Base-by-base conservation (phyloP, 176 grass and related monocot species). In the Eragrostis nindensis region DNA sequence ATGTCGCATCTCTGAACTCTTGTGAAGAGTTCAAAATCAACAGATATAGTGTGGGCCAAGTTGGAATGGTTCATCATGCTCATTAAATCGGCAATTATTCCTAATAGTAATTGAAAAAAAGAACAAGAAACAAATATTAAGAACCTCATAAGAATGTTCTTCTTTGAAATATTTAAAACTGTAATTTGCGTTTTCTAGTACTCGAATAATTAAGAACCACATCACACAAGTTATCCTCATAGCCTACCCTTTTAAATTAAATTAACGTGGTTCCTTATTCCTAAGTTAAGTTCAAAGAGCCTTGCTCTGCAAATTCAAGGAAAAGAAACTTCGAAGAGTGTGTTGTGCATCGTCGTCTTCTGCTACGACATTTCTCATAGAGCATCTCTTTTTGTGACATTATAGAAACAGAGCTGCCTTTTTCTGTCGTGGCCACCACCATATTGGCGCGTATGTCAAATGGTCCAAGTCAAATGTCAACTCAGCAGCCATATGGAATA, bases 381-480 rank as follows among this genome's bases (percentile, higher is more conserved):
- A 53, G 76, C 76, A 79, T 66, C 76, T 78, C 46, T 61, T 66
- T 79, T 79, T 79, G 76, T 50, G 30, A 66, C 60, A 78, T 50
- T 50, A 78, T 64, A 64, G 75, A 77, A 63, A 63, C 75, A 30
- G 61, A 78, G 61, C 60, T 66, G 44, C 75, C 61, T 48, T 78
- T n/a, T 25, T 60, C 8, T 4, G 55, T 57, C 55, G 24, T 57
- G 55, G 55, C n/a, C n/a, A 73, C 50, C 77, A 42, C 70, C 70
- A 74, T 38, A 77, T 38, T 55, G 32, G 56, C 66, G 32, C 65
- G 49, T 75, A 15, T 72, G 36, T 26, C n/a, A 78, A 67, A 47
- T 9, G 18, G 83, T 82, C 73, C 74, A 84, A 79, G 62, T 84
- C 70, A 84, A 80, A n/a, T 89, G 76, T 91, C 89, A 91, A 84